Evolutionary conservation across 1,284 basidiomycete species (phyloP), one percentile per base, ranked within the genome.

Genomic region (Coniferiporia weirii): DNA sequence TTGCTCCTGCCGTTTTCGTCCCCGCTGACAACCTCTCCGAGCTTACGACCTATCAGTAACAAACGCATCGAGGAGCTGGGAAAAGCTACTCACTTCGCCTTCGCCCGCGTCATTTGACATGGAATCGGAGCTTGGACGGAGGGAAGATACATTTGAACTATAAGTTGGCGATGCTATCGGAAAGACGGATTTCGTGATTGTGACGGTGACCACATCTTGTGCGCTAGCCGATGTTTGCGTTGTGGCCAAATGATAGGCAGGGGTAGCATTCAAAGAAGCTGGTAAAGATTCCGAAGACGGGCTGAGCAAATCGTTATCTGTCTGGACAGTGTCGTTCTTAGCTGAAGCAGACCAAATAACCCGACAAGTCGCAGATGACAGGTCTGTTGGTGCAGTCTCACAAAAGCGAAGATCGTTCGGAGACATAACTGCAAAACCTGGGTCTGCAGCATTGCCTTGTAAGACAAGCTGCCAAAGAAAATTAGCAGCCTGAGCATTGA

Each of bases 401-500:
- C 88, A 91, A 67, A 85, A 74, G 60, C 77, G 78, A 56, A 90
- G 76, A 54, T 73, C 71, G 40, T 75, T 69, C 17, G 70, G 74
- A 22, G 67, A 64, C 46, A 83, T 73, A 51, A 83, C 79, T 20
- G 82, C 80, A 65, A 89, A 81, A 47, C 81, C 82, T 50, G 72
- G 65, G 63, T 75, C 73, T 40, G 75, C 72, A 8, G 79, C 76
- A 62, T 81, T 70, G 19, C 80, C 83, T 65, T 80, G 71, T 27
- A 69, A 56, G 32, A 84, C 75, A 58, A 89, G 77, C 50, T 71
- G 68, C 51, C 72, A 72, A 59, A 90, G 72, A 63, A 85, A 79
- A 32, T 68, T 60, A 35, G 80, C 79, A 4, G 87, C 85, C 48
- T 77, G 66, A 8, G 77, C 77, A 65, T 90, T 90, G 71, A 82